phyloP scores from a whole-genome alignment of 768 basidiomycete genomes.

The Podaxis sp. region DNA sequence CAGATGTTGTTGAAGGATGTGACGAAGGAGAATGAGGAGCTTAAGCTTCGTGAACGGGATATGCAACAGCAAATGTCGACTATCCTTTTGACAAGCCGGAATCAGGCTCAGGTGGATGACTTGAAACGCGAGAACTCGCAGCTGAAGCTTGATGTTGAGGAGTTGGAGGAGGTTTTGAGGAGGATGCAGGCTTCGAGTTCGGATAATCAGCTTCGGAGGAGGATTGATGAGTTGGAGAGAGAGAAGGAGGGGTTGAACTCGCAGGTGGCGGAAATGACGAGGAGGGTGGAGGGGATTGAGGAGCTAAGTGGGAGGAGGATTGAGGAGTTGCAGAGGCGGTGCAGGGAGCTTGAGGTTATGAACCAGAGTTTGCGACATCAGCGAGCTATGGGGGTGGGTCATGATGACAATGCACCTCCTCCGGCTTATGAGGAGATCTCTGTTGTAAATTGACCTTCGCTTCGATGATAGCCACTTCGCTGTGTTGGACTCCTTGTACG shows the following conservation, averaged over 20 bases:
- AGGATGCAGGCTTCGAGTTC: constrained; percentile 31
- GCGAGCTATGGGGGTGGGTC: constrained; percentile 10
- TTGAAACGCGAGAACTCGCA: constrained; percentile 33
- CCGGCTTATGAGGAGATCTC: constrained; percentile 34
- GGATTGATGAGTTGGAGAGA: constrained; percentile 27
- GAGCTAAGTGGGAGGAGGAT: constrained; percentile 27
- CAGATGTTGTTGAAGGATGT: constrained; percentile 37
- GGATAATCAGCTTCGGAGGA: constrained; percentile 25
- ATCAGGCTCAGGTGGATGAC: constrained; percentile 31
- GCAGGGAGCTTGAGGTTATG: constrained; percentile 27
- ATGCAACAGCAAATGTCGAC: constrained; percentile 37
- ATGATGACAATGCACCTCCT: constrained; percentile 30
- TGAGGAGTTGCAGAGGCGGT: constrained; percentile 27
- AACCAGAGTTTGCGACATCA: constrained; percentile 12
- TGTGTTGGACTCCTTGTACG: too few relatives aligned
- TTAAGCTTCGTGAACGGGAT: constrained; percentile 35
- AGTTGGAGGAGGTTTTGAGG: constrained; percentile 31
- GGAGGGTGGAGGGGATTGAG: constrained; percentile 21
- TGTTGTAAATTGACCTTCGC: constrained; percentile 2
- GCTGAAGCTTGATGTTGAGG: constrained; percentile 29
- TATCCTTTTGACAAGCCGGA: constrained; percentile 31
- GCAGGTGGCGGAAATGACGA: constrained; percentile 28
- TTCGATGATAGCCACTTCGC: too few relatives aligned
- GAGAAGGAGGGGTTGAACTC: constrained; percentile 38
- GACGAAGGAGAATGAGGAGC: constrained; percentile 39